These are phyloP conservation scores for Mycena crocata DNA, from an alignment of 768 basidiomycete species.

Conservation along the genomic window DNA sequence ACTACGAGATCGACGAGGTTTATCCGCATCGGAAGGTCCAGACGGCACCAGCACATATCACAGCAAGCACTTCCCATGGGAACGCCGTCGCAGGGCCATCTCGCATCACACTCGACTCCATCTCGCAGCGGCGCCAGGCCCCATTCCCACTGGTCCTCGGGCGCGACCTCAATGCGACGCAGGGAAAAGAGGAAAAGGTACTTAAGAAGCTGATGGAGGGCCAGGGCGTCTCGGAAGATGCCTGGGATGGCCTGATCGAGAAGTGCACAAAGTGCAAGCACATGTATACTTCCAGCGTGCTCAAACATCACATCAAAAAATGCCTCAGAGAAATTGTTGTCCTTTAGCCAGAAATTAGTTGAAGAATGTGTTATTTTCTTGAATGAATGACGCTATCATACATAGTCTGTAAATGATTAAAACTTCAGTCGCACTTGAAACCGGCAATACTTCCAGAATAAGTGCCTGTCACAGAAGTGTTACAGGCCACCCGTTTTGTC, in stretches of 20 bases:
- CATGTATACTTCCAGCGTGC: not conserved
- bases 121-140: not conserved
- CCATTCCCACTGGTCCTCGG: not conserved
- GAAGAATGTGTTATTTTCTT: too few species aligned
- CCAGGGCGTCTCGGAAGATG: not conserved
- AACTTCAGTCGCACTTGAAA: too few species aligned
- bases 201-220: not conserved
- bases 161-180: not conserved
- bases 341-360: too few species aligned
- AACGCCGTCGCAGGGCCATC: not conserved
- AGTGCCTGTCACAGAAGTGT: too few species aligned
- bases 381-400: too few species aligned
- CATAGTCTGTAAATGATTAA: too few species aligned
- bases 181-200: not conserved
- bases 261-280: not conserved
- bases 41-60: not conserved
- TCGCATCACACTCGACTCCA: not conserved
- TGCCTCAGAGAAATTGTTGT: conserved; percentile 8
- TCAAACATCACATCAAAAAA: not conserved
- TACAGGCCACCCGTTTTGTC: too few species aligned
- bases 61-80: too few species aligned
- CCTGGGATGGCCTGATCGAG: not conserved
- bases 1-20: not conserved
- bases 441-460: too few species aligned
- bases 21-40: not conserved